Evolutionary conservation across 805 yeast genomes (phyloP).

Genomic region (Ogataea chonburiensis): DNA sequence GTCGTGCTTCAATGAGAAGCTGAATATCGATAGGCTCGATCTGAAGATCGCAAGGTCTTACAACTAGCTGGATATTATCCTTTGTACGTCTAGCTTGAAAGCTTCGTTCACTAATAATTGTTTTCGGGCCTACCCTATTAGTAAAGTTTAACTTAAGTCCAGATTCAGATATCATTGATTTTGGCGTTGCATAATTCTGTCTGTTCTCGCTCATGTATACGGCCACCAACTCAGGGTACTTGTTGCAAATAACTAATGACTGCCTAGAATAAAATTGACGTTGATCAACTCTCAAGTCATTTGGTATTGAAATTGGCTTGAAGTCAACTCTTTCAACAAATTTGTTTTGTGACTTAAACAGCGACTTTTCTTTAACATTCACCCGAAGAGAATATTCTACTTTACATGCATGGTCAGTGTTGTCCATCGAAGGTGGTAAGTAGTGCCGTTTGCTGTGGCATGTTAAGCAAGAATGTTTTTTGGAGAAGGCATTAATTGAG

Average conservation of each 20-base stretch:
- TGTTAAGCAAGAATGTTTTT: neutral
- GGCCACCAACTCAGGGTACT: slow-evolving; percentile 46
- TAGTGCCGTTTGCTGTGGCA: neutral
- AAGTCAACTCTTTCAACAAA: neutral
- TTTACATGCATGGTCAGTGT: neutral
- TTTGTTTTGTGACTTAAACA: neutral
- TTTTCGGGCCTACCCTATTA: no score
- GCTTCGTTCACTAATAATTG: no score
- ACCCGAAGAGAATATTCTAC: neutral
- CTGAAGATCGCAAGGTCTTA: slow-evolving; percentile 20
- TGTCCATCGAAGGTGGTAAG: neutral
- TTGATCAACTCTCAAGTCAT: slow-evolving; percentile 25
- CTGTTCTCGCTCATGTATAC: slow-evolving; percentile 27
- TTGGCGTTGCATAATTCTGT: no score
- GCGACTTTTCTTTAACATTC: slow-evolving; percentile 1
- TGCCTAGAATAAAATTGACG: slow-evolving; percentile 46
- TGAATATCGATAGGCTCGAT: slow-evolving; percentile 39
- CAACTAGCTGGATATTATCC: no score
- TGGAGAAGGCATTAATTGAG: neutral
- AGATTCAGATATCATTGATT: no score
- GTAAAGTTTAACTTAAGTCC: no score
- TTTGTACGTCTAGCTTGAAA: slow-evolving; percentile 11
- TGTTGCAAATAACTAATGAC: slow-evolving; percentile 37
- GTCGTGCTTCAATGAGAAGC: slow-evolving; percentile 47
- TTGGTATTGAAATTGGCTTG: neutral